A percentile compares a stretch with the other conserved stretches of the same genome.
Conservation (phyloP, 2,329 filamentous ascomycete species). For the Ceratocystis colombiana region DNA sequence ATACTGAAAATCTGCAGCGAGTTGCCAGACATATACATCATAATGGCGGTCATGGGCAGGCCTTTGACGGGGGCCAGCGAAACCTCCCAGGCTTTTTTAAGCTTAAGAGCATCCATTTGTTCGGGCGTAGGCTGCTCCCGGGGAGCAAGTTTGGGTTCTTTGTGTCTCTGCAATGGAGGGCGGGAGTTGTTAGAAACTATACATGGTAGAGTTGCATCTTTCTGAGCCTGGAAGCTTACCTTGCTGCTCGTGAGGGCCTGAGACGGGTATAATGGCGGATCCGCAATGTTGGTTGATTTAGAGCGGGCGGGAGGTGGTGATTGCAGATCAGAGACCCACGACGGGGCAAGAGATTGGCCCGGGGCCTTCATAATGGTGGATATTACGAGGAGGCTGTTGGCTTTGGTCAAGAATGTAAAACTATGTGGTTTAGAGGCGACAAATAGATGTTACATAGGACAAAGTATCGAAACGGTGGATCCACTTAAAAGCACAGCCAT, state of each 20-base stretch:
- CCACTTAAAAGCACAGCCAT: neutral
- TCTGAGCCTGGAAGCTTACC: conserved; percentile 35
- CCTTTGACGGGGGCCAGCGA: conserved; percentile 87
- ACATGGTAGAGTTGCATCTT: neutral
- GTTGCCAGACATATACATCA: conserved; percentile 99
- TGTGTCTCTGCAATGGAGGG: conserved; percentile 39
- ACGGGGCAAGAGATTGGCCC: conserved; percentile 39
- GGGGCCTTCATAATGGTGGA: neutral
- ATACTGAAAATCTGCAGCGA: conserved; percentile 97
- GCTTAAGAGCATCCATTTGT: conserved; percentile 89
- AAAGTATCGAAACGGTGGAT: neutral
- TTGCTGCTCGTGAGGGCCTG: conserved; percentile 41
- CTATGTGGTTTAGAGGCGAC: neutral
- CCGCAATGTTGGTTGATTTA: conserved; percentile 59
- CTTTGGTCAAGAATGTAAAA: neutral
- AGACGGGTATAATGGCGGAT: conserved; percentile 75
- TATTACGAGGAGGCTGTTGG: neutral
- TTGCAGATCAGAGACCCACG: conserved; percentile 76
- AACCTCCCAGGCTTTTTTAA: conserved; percentile 98
- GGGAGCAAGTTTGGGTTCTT: conserved; percentile 37
- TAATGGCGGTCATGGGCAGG: conserved; percentile 95
- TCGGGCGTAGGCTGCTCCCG: conserved; percentile 62
- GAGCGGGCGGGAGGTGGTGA: conserved; percentile 55
- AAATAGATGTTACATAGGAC: neutral
- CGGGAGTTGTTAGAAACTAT: neutral